Evolutionary conservation across 2,329 filamentous ascomycete species (phyloP), one percentile per base, ranked within the genome.

Genomic region (Lomentospora prolificans): DNA sequence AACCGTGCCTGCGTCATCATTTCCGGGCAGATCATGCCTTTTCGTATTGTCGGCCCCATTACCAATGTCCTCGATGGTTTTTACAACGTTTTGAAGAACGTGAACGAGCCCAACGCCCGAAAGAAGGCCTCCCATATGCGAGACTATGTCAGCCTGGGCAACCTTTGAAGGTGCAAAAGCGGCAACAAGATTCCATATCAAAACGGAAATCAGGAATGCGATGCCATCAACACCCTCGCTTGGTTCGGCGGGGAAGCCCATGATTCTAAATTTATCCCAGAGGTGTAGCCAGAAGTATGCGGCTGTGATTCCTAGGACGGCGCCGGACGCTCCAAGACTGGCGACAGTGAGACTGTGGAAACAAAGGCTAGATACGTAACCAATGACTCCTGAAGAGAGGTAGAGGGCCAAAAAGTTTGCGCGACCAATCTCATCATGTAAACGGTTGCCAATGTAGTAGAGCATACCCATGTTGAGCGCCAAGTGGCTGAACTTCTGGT

Each of bases 351-450:
- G 63, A 50, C 79, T 76, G 57, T 78, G 72, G 50, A 69, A 67
- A 27, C 71, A 62, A 57, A 90, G 70, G 48, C 80, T 82, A n/a
- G 75, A 71, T 58, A 84, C 76, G 58, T 80, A 82, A 7, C 80
- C 82, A 1, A 82, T 46, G 1, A 75, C 72, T 54, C 85, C 86
- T 5, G 77, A 76, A 6, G 76, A 71, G 30, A 86, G 60, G 67
- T 85, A 89, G 30, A 88, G 70, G n/a, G 84, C 78, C 19, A 90
- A 70, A 69, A 90, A 89, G 56, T 80, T 76, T 12, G 79, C 84
- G 9, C 86, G 77, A 9, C 85, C 86, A 25, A 89, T 71, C 61
- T 89, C 84, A 59, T 89, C 83, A 68, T 89, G 85, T 31, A 89
- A 72, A 1, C 77, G 74, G 8, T 78, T 78, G 24, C 87, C 89